Conservation (phyloP, 345 rosid species). For the Passiflora organensis region DNA sequence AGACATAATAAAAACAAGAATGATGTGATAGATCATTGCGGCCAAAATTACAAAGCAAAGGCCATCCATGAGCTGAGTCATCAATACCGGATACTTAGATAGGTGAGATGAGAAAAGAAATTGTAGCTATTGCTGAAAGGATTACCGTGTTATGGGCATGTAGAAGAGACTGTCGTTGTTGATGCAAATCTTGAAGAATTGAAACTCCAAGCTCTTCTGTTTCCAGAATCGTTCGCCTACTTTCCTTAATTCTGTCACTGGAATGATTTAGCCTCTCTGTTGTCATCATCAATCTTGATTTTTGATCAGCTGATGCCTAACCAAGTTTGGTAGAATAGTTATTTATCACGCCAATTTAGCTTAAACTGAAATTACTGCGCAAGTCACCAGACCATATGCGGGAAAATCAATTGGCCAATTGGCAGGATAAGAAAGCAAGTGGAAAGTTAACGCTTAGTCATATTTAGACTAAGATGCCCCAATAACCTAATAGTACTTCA, state of each 20-base stretch:
- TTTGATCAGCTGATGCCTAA: slow-evolving; percentile 92
- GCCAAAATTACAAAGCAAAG: no score
- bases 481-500: not conserved
- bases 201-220: slow-evolving; percentile 99
- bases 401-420: no score
- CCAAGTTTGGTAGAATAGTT: not conserved
- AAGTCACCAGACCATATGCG: no score
- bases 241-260: slow-evolving; percentile 69
- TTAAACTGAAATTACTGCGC: no score
- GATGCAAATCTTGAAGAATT: slow-evolving; percentile 85
- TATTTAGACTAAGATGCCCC: not conserved
- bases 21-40: no score
- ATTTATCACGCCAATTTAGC: not conserved
- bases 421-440: no score
- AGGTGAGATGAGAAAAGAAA: no score
- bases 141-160: slow-evolving; percentile 66
- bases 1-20: no score
- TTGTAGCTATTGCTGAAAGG: no score
- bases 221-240: slow-evolving; percentile 91
- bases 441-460: no score
- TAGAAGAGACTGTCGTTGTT: slow-evolving; percentile 83
- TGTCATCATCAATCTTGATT: slow-evolving; percentile 70
- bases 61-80: no score
- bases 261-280: slow-evolving; percentile 68
- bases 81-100: no score